Percentiles rank a stretch among this genome's conserved stretches.
Evolutionary conservation across 2,329 filamentous ascomycete genomes (phyloP).

Genomic region (Hymenoscyphus infarciens): DNA sequence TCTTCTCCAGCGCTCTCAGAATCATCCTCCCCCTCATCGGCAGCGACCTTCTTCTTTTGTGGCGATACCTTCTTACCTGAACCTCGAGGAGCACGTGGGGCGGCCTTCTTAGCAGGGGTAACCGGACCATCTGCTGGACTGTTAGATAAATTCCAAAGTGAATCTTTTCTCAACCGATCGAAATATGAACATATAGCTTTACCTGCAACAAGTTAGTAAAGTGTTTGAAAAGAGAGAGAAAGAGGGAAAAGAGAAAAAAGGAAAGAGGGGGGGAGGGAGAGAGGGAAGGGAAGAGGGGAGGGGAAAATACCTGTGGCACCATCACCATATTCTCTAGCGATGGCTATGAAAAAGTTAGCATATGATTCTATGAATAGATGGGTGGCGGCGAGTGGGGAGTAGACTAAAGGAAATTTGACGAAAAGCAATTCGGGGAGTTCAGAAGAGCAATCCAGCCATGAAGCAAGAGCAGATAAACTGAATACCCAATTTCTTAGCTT

Average conservation of each 20-base stretch:
- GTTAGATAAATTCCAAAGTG: slow-evolving; percentile 25
- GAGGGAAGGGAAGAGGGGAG: no score
- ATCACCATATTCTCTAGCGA: slow-evolving; percentile 29
- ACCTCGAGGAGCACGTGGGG: neutral
- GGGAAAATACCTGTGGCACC: no score
- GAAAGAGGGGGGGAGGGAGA: no score
- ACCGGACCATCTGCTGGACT: slow-evolving; percentile 12
- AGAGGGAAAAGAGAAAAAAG: no score
- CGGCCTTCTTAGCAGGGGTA: slow-evolving; percentile 5
- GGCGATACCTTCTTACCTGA: slow-evolving; percentile 13
- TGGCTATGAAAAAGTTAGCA: slow-evolving; percentile 32
- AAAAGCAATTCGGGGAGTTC: neutral
- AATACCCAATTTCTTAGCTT: slow-evolving; percentile 24
- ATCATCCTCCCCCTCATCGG: slow-evolving; percentile 14
- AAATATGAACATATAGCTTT: slow-evolving; percentile 32
- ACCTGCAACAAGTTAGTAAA: slow-evolving; percentile 27
- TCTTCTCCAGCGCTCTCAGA: slow-evolving; percentile 9
- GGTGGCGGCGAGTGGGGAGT: slow-evolving; percentile 13
- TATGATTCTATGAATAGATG: slow-evolving; percentile 13
- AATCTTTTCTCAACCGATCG: slow-evolving; percentile 26
- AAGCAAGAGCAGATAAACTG: neutral
- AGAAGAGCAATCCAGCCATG: neutral
- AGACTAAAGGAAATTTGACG: slow-evolving; percentile 19
- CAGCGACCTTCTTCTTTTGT: slow-evolving; percentile 6
- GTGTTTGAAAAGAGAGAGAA: no score